phyloP scores from a whole-genome alignment of 2,329 filamentous ascomycete genomes.

The Apiospora pterosperma region DNA sequence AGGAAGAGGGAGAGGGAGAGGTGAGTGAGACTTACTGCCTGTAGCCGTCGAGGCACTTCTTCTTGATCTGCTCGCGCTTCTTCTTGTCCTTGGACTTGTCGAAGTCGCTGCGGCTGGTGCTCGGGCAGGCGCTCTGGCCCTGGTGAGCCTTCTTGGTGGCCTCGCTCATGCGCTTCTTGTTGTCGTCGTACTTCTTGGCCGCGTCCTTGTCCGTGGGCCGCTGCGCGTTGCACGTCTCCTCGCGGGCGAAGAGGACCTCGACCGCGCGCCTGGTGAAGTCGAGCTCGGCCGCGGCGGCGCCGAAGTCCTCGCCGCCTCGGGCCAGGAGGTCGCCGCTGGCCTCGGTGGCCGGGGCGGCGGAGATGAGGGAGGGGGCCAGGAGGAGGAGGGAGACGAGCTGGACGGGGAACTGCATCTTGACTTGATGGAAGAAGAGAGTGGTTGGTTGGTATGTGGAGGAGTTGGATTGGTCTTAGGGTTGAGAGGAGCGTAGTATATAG shows the following conservation, averaged over 20 bases:
- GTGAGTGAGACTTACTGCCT: not conserved
- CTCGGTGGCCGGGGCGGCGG: not conserved
- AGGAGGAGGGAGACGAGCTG: constrained; percentile 2
- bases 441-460: not conserved
- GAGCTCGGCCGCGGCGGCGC: not conserved
- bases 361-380: not conserved
- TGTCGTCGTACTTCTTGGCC: not conserved
- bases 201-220: not conserved
- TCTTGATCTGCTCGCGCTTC: not conserved
- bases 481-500: not conserved
- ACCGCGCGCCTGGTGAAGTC: not conserved
- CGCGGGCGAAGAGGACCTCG: not conserved
- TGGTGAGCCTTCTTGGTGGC: not conserved
- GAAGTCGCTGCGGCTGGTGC: not conserved
- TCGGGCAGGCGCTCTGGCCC: constrained; percentile 1
- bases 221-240: not conserved
- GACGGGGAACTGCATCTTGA: not conserved
- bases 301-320: not conserved
- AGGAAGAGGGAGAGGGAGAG: not conserved
- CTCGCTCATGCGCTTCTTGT: not conserved
- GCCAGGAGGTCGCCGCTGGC: not conserved
- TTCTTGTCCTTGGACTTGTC: not conserved
- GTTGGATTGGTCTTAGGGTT: not conserved
- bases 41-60: not conserved
- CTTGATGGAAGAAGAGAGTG: not conserved